These are phyloP conservation scores for Laguncularia racemosa DNA, from an alignment of 345 rosid species.

Conservation along the genomic window DNA sequence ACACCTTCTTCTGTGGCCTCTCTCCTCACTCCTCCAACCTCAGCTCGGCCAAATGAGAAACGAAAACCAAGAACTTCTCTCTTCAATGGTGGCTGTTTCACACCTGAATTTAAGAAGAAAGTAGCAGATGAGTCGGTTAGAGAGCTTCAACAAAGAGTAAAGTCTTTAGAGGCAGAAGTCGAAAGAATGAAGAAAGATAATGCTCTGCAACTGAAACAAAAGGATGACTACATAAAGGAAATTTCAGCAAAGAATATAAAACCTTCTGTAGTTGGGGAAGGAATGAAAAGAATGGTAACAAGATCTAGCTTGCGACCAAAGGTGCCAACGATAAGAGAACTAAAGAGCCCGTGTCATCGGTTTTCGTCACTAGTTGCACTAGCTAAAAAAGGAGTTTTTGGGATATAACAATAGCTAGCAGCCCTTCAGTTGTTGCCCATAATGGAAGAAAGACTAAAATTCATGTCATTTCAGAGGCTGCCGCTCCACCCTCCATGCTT, in stretches of 20 bases:
- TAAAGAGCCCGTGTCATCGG: slow-evolving; percentile 76
- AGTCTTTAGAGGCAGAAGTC: slow-evolving; percentile 62
- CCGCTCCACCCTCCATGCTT: slow-evolving; percentile 69
- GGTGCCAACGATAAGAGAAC: slow-evolving; percentile 36
- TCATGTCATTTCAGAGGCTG: slow-evolving; percentile 40
- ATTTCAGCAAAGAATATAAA: slow-evolving; percentile 44
- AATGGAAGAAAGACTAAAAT: slow-evolving; percentile 78
- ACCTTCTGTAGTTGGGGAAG: slow-evolving; percentile 21
- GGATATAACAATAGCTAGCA: slow-evolving; percentile 71
- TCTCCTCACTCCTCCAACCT: slow-evolving; percentile 69
- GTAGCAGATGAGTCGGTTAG: slow-evolving; percentile 43
- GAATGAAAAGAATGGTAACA: slow-evolving; percentile 40
- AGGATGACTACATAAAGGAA: slow-evolving; percentile 52
- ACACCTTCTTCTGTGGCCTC: slow-evolving; percentile 73
- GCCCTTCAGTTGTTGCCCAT: slow-evolving; percentile 47
- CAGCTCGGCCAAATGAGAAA: slow-evolving; percentile 49
- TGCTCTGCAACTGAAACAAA: slow-evolving; percentile 62
- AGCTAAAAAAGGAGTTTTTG: slow-evolving; percentile 83
- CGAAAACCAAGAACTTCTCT: slow-evolving; percentile 52
- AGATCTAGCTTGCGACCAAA: slow-evolving; percentile 60
- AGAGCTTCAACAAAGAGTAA: slow-evolving; percentile 54
- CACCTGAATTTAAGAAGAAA: slow-evolving; percentile 56
- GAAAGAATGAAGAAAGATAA: slow-evolving; percentile 78
- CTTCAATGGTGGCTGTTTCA: slow-evolving; percentile 60
- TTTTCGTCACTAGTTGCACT: slow-evolving; percentile 66